Percentiles rank a stretch among this genome's conserved stretches.
Conservation (phyloP, 2,329 filamentous ascomycete species). For the Hypoxylon sp. region DNA sequence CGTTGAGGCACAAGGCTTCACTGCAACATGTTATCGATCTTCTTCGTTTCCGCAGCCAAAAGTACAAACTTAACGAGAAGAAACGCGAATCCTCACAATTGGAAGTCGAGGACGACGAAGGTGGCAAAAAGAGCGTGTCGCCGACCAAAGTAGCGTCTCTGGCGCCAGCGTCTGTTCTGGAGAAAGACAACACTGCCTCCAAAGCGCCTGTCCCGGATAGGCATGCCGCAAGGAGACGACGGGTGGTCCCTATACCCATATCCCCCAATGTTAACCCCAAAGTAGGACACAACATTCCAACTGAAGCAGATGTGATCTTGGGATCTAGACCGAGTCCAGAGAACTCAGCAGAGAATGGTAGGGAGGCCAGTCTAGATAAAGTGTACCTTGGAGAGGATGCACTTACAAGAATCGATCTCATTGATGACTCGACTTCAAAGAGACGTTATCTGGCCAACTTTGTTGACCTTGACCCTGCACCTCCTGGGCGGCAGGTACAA, state of each 20-base stretch:
- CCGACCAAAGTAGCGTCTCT: neutral
- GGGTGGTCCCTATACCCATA: slow-evolving; percentile 46
- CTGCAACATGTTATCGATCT: slow-evolving; percentile 71
- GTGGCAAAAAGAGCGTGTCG: neutral
- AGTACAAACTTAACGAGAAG: slow-evolving; percentile 59
- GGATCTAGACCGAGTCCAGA: neutral
- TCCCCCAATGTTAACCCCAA: slow-evolving; percentile 41
- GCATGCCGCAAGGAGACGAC: slow-evolving; percentile 48
- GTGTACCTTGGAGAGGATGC: slow-evolving; percentile 50
- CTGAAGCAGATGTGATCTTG: slow-evolving; percentile 48
- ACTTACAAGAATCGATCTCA: slow-evolving; percentile 49
- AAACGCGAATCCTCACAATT: slow-evolving; percentile 43
- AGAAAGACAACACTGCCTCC: neutral
- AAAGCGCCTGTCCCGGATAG: slow-evolving; percentile 9
- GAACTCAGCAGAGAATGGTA: neutral
- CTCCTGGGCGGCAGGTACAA: slow-evolving; percentile 48
- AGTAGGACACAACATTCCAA: slow-evolving; percentile 47
- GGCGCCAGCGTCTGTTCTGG: neutral
- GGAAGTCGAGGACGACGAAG: slow-evolving; percentile 29
- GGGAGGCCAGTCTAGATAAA: slow-evolving; percentile 1
- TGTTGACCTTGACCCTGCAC: slow-evolving; percentile 14
- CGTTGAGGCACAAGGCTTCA: slow-evolving; percentile 70
- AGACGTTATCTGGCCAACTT: slow-evolving; percentile 29
- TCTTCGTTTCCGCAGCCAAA: slow-evolving; percentile 67
- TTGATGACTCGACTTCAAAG: slow-evolving; percentile 25